phyloP scores from a whole-genome alignment of 2,329 filamentous ascomycete species.

The Alternaria sp. region DNA sequence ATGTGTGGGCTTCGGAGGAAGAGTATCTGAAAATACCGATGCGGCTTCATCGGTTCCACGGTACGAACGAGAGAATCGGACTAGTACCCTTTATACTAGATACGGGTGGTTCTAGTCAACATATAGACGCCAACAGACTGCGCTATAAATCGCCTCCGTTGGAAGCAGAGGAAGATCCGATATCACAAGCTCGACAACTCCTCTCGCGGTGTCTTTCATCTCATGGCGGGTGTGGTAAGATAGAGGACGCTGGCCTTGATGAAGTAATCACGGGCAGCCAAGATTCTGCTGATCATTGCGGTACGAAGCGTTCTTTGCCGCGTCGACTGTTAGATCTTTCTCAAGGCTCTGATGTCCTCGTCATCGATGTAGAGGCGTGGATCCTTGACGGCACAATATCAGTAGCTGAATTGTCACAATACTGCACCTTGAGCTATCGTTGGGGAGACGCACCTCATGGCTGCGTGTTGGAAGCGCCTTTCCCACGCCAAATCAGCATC shows the following conservation, averaged over 20 bases:
- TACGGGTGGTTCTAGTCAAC: too few species aligned
- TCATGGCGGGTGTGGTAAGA: background rate
- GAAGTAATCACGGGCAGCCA: too few species aligned
- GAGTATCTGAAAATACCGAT: too few species aligned
- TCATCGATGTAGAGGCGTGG: background rate
- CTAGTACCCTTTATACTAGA: too few species aligned
- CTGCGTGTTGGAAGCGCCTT: background rate
- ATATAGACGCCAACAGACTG: too few species aligned
- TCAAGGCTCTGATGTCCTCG: background rate
- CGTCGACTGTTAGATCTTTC: background rate
- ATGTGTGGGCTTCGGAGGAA: too few species aligned
- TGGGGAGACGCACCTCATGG: background rate
- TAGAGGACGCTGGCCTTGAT: background rate
- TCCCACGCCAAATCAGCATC: background rate
- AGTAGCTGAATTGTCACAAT: background rate
- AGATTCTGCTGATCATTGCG: background rate
- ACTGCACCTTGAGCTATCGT: constrained; percentile 2
- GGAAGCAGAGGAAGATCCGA: background rate
- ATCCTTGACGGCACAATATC: background rate
- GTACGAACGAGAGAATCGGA: too few species aligned
- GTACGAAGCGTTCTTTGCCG: background rate
- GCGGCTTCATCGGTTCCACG: background rate
- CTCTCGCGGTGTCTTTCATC: background rate
- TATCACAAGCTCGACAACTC: background rate
- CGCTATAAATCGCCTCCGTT: too few species aligned